Evolutionary conservation across 768 basidiomycete genomes (phyloP).

Genomic region (Candolleomyces aberdarensis): DNA sequence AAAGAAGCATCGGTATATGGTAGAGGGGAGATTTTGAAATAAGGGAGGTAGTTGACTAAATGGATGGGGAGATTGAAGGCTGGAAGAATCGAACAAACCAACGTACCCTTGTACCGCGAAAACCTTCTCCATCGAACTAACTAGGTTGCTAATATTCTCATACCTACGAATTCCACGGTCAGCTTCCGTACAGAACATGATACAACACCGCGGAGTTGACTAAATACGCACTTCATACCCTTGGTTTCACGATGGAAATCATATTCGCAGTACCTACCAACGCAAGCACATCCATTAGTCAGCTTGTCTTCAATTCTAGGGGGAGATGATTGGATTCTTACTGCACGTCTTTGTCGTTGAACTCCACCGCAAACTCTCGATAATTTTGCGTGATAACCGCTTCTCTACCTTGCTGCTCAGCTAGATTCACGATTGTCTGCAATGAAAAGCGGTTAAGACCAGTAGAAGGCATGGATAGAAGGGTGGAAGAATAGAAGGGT

Average conservation of each 20-base stretch:
- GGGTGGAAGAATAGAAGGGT: no score
- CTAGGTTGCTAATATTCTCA: slow-evolving; percentile 84
- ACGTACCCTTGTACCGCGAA: slow-evolving; percentile 80
- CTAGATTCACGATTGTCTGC: slow-evolving; percentile 83
- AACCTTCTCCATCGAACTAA: slow-evolving; percentile 61
- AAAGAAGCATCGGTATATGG: neutral
- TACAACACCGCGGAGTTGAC: neutral
- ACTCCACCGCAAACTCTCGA: slow-evolving; percentile 59
- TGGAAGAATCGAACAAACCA: no score
- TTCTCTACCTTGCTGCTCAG: slow-evolving; percentile 91
- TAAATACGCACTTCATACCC: slow-evolving; percentile 79
- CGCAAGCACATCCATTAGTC: neutral
- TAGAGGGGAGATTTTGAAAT: no score
- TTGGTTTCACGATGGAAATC: slow-evolving; percentile 93
- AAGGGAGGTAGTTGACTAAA: no score
- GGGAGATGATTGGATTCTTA: slow-evolving; percentile 27
- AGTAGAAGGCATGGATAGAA: no score
- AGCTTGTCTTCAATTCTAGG: slow-evolving; percentile 1
- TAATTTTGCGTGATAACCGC: slow-evolving; percentile 76
- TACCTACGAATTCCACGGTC: slow-evolving; percentile 47
- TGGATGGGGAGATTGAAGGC: no score
- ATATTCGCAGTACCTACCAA: slow-evolving; percentile 71
- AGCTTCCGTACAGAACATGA: neutral
- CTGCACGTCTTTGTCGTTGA: slow-evolving; percentile 54
- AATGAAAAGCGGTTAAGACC: neutral